Percentiles rank a stretch among this genome's conserved stretches.
Conservation (phyloP, 2,329 filamentous ascomycete genomes). For the Proliferodiscus dingleyae region DNA sequence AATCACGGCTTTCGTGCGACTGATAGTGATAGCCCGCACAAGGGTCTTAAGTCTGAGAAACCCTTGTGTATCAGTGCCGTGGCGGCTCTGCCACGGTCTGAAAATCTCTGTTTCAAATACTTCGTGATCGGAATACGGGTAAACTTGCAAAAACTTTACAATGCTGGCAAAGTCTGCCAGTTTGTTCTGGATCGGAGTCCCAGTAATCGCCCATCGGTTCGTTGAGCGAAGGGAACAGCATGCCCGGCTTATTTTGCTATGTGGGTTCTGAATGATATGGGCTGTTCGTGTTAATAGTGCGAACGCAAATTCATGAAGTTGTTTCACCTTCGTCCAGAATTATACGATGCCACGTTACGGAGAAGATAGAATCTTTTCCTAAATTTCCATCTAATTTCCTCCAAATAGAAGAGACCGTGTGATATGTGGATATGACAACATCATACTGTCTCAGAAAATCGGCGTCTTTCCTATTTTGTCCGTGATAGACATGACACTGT, state of each 20-base stretch:
- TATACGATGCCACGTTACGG: slow-evolving; percentile 38
- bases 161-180: slow-evolving; percentile 30
- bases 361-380: slow-evolving; percentile 25
- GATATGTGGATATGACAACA: slow-evolving; percentile 45
- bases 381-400: neutral
- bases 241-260: slow-evolving; percentile 41
- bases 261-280: slow-evolving; percentile 45
- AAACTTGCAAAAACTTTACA: slow-evolving; percentile 23
- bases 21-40: neutral
- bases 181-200: slow-evolving; percentile 30
- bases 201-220: slow-evolving; percentile 33
- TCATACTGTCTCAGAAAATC: slow-evolving; percentile 23
- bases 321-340: slow-evolving; percentile 42
- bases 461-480: slow-evolving; percentile 6
- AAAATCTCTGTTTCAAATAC: slow-evolving; percentile 22
- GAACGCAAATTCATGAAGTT: neutral
- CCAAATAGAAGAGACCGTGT: slow-evolving; percentile 35
- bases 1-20: slow-evolving; percentile 6
- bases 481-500: slow-evolving; percentile 9
- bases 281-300: slow-evolving; percentile 30
- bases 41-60: slow-evolving; percentile 8
- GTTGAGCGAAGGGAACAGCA: slow-evolving; percentile 38
- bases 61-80: slow-evolving; percentile 1
- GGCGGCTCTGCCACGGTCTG: slow-evolving; percentile 27
- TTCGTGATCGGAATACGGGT: slow-evolving; percentile 14